Evolutionary conservation across 2,329 filamentous ascomycete species (phyloP).

Genomic region (Talaromyces amestolkiae): DNA sequence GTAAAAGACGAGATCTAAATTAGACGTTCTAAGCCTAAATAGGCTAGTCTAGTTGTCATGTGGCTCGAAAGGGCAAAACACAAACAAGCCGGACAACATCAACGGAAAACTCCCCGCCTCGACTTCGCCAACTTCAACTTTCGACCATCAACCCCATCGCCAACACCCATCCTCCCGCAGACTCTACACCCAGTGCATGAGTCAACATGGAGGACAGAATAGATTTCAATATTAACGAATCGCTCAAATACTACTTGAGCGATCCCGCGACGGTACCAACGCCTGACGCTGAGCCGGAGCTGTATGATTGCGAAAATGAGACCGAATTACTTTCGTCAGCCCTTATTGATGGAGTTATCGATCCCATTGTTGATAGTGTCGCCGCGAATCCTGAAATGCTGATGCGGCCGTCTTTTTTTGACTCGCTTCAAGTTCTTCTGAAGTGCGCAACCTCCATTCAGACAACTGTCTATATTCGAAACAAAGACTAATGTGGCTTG

Average conservation of each 20-base stretch:
- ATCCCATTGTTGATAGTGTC: conserved; percentile 88
- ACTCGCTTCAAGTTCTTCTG: conserved; percentile 91
- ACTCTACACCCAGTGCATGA: conserved; percentile 20
- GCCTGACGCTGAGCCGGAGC: conserved; percentile 75
- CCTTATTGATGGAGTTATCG: conserved; percentile 79
- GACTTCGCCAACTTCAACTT: conserved; percentile 6
- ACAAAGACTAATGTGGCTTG: conserved; percentile 62
- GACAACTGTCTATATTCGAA: conserved; percentile 25
- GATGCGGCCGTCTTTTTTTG: conserved; percentile 72
- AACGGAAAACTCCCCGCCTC: conserved; percentile 10
- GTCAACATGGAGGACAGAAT: conserved; percentile 64
- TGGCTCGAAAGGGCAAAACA: conserved; percentile 29
- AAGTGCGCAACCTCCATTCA: conserved; percentile 70
- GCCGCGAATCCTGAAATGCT: conserved; percentile 90
- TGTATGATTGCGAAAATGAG: conserved; percentile 90
- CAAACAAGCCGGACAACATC: conserved; percentile 25
- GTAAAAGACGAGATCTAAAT: neutral
- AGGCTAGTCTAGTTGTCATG: conserved; percentile 5
- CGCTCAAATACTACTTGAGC: conserved; percentile 94
- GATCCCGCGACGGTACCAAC: conserved; percentile 81
- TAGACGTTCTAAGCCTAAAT: neutral
- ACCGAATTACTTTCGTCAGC: conserved; percentile 76
- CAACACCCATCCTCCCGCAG: conserved; percentile 15
- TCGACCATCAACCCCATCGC: conserved; percentile 4
- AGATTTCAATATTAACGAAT: conserved; percentile 93